These are phyloP conservation scores for Purpureocillium takamizusanense DNA, from an alignment of 2,329 filamentous ascomycete genomes.

Conservation along the genomic window DNA sequence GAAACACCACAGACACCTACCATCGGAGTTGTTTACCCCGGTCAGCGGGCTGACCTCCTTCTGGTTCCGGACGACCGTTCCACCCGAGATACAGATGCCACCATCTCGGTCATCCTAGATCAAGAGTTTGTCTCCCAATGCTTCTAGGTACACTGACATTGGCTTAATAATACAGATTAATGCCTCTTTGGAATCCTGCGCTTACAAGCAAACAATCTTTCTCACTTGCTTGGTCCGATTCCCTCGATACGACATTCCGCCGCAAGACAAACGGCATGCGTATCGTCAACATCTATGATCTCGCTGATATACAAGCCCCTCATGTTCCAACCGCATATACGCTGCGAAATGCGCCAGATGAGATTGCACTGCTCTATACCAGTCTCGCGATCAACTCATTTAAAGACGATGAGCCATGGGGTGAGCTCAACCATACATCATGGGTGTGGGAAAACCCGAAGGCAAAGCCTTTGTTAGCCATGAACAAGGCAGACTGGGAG, in stretches of 20 bases:
- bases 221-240: slow-evolving; percentile 1
- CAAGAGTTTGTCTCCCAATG: no score
- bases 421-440: slow-evolving; percentile 9
- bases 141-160: not conserved
- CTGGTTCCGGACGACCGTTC: no score
- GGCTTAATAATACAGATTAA: slow-evolving; percentile 3
- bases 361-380: slow-evolving; percentile 8
- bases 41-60: no score
- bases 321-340: not conserved
- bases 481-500: slow-evolving; percentile 4
- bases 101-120: no score
- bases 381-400: slow-evolving; percentile 7
- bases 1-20: no score
- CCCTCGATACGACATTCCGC: no score
- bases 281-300: no score
- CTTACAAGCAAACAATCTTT: slow-evolving; percentile 7
- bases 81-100: no score
- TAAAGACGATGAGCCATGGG: slow-evolving; percentile 9
- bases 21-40: no score
- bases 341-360: not conserved
- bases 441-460: slow-evolving; percentile 5
- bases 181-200: slow-evolving; percentile 8
- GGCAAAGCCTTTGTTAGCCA: slow-evolving; percentile 7
- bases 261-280: no score
- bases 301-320: no score